phyloP scores from a whole-genome alignment of 805 yeast genomes.

The Trichomonascus vanleenenianus region DNA sequence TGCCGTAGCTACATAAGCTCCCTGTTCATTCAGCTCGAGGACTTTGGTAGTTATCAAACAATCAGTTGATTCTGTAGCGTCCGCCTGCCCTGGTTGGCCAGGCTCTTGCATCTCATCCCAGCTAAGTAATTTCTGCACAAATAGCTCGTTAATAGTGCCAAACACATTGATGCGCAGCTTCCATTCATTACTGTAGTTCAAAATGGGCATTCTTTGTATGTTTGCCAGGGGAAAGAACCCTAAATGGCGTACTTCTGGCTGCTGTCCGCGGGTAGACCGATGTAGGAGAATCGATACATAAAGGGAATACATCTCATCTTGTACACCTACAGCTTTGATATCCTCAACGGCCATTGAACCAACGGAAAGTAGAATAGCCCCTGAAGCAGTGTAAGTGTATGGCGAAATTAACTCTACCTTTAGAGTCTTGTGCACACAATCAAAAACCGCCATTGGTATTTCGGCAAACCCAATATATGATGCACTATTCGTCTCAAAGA shows the following conservation, averaged over 20 bases:
- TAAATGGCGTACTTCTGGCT: too few relatives aligned
- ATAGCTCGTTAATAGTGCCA: constrained; percentile 4
- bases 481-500: too few relatives aligned
- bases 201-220: too few relatives aligned
- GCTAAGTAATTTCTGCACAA: constrained; percentile 7
- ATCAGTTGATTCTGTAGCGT: too few relatives aligned
- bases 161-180: constrained; percentile 1
- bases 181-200: background rate
- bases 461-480: too few relatives aligned
- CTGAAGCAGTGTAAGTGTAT: too few relatives aligned
- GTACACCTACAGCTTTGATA: background rate
- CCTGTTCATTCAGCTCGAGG: constrained; percentile 12
- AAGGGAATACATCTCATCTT: background rate
- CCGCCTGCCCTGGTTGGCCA: background rate
- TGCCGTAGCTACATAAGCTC: constrained; percentile 6
- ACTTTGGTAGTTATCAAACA: background rate
- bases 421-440: background rate
- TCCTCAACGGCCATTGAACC: background rate
- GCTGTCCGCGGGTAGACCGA: too few relatives aligned
- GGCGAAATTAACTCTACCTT: too few relatives aligned
- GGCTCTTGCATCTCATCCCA: constrained; percentile 19
- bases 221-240: too few relatives aligned
- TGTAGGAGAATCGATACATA: too few relatives aligned
- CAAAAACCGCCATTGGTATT: background rate
- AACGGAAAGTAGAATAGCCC: too few relatives aligned